Conservation (phyloP, 768 basidiomycete species). For the Lyophyllum decastes region DNA sequence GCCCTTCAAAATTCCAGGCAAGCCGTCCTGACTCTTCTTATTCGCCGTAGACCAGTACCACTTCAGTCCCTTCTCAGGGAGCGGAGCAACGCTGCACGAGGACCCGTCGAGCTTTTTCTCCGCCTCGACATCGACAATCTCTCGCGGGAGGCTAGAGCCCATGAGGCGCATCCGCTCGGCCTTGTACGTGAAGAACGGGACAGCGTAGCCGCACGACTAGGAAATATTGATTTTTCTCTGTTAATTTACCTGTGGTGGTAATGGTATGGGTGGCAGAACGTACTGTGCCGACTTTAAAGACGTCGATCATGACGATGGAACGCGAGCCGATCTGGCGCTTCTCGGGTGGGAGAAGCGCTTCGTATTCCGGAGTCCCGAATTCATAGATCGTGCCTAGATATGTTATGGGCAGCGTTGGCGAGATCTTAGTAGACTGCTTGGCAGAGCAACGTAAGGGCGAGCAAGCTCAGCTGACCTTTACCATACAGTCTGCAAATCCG, state of each 20-base stretch:
- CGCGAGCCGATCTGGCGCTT: constrained; percentile 60
- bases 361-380: constrained; percentile 63
- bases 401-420: too few species aligned
- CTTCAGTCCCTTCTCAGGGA: constrained; percentile 43
- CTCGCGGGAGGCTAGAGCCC: constrained; percentile 43
- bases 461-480: constrained; percentile 53
- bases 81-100: constrained; percentile 7
- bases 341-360: constrained; percentile 46
- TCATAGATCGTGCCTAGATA: constrained; percentile 64
- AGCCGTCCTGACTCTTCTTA: constrained; percentile 53
- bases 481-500: constrained; percentile 61
- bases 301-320: constrained; percentile 59
- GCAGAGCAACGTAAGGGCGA: too few species aligned
- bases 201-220: too few species aligned
- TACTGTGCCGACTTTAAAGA: constrained; percentile 56
- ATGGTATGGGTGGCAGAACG: constrained; percentile 14
- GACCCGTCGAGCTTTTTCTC: constrained; percentile 11
- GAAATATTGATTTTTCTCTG: too few species aligned
- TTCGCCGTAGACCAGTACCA: constrained; percentile 58
- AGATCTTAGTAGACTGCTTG: too few species aligned
- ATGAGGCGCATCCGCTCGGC: constrained; percentile 55
- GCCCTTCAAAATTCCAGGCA: constrained; percentile 45
- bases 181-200: constrained; percentile 61
- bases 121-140: constrained; percentile 37
- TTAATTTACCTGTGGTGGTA: neutral